Evolutionary conservation across 2,329 filamentous ascomycete species (phyloP), one percentile per base, ranked within the genome.

Genomic region (Fulvia fulva): DNA sequence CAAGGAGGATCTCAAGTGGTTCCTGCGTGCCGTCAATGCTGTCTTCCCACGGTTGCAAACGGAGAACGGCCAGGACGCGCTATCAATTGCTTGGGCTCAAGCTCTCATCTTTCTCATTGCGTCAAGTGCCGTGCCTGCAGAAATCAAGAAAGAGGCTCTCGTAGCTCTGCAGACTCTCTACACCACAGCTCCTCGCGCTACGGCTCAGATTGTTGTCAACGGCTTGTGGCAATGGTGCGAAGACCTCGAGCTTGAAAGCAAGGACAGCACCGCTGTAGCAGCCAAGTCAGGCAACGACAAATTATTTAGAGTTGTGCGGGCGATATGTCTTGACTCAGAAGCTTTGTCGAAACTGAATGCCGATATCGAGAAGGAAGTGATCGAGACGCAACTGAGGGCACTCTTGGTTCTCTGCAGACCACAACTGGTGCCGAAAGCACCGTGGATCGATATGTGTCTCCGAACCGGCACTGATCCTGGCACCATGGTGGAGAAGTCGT

Each of bases 361-460:
- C 30, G 71, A 73, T 19, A 70, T 82, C n/a, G 73, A 80, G 37
- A 71, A 77, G 55, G 74, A 80, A 22, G 67, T 78, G 14, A 71
- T 92, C 8, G 84, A 89, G 65, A 74, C 77, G 23, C 91, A 96
- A 71, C 85, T 96, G 66, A 84, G 91, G 63, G 83, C 84, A 5
- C 76, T 97, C 3, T 77, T 96, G 19, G 86, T 96, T 19, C 79
- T 99, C 25, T 88, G 89, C 56, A 88, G 90, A 23, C 81, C 86
- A 21, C 87, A 92, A 59, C 77, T 99, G 34, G 83, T 97, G 58
- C 87, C 91, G 0, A 83, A 84, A 59, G 81, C 86, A 21, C 89
- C 84, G 61, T 99, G 95, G 95, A 97, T 99, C 68, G 87, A 94
- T 44, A 77, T 91, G 2, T 96, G 90, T 68, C 80, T 97, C 56